Evolutionary conservation across 2,329 filamentous ascomycete genomes (phyloP).

Genomic region (Pleomassaria siparia): DNA sequence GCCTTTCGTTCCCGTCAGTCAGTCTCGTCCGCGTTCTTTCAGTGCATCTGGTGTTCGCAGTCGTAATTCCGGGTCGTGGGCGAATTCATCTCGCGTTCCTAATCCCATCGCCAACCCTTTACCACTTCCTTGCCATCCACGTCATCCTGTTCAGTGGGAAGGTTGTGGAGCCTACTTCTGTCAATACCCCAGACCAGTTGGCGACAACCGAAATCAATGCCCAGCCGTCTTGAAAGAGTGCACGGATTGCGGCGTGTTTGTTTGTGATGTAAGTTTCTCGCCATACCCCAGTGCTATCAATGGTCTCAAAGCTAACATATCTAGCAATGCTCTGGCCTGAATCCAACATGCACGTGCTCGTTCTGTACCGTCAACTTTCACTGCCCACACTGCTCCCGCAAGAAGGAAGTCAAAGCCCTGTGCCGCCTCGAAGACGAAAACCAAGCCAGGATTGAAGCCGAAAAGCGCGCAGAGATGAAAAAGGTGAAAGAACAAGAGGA

Average conservation of each 20-base stretch:
- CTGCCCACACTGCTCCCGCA: slow-evolving; percentile 41
- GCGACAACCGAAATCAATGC: slow-evolving; percentile 42
- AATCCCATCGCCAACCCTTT: slow-evolving; percentile 36
- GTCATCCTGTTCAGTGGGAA: slow-evolving; percentile 48
- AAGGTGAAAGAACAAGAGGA: slow-evolving; percentile 36
- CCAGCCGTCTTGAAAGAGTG: slow-evolving; percentile 42
- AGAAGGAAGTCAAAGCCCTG: slow-evolving; percentile 34
- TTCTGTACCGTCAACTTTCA: slow-evolving; percentile 44
- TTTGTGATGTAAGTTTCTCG: slow-evolving; percentile 42
- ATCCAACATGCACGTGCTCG: slow-evolving; percentile 40
- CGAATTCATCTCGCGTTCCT: slow-evolving; percentile 25
- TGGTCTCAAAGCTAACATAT: slow-evolving; percentile 2
- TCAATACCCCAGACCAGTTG: slow-evolving; percentile 40
- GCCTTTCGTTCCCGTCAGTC: slow-evolving; percentile 35
- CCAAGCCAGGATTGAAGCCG: slow-evolving; percentile 32
- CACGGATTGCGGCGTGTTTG: slow-evolving; percentile 41
- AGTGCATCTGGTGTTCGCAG: slow-evolving; percentile 41
- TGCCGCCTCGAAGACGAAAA: slow-evolving; percentile 42
- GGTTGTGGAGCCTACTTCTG: slow-evolving; percentile 48
- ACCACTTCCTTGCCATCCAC: slow-evolving; percentile 42
- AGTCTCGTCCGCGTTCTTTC: slow-evolving; percentile 40
- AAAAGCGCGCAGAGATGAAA: slow-evolving; percentile 29
- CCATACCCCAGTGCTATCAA: slow-evolving; percentile 10
- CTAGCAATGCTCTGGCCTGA: slow-evolving; percentile 33
- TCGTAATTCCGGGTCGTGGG: slow-evolving; percentile 31